A percentile compares a stretch with the other conserved stretches of the same genome.
Evolutionary conservation across 352 stramenopile species (phyloP).

Genomic region (Globisporangium recalcitrans): DNA sequence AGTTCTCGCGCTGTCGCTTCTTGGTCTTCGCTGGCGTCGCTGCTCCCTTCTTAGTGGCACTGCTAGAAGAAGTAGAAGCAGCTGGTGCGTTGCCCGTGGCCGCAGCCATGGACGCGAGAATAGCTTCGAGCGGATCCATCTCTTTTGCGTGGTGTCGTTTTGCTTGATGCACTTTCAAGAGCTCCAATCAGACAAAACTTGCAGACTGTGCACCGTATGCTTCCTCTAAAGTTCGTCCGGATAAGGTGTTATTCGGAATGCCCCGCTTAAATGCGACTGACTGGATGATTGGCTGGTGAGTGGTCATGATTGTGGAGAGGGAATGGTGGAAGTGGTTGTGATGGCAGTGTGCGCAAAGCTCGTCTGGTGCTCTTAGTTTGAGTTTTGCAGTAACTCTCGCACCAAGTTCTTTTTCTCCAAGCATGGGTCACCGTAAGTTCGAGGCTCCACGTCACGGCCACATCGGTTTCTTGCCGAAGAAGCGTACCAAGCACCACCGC

Average conservation of each 20-base stretch:
- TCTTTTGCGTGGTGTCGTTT: neutral
- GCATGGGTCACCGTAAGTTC: slow-evolving; percentile 98
- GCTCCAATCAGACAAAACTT: neutral
- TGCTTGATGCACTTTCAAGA: neutral
- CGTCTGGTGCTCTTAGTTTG: slow-evolving; percentile 33
- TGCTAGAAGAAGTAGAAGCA: neutral
- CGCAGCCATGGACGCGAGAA: slow-evolving; percentile 75
- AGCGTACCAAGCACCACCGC: slow-evolving; percentile 99
- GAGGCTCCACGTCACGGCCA: slow-evolving; percentile 95
- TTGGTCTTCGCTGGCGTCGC: slow-evolving; percentile 14
- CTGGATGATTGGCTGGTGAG: slow-evolving; percentile 14
- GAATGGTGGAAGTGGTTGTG: slow-evolving; percentile 2
- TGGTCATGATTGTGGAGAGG: neutral
- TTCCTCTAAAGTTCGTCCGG: slow-evolving; percentile 13
- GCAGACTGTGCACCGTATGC: neutral
- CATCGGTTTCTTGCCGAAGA: slow-evolving; percentile 99
- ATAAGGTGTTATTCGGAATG: slow-evolving; percentile 4
- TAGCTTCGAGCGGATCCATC: slow-evolving; percentile 62
- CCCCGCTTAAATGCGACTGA: neutral
- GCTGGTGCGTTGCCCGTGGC: slow-evolving; percentile 58
- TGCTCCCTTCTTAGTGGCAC: neutral
- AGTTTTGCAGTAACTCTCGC: slow-evolving; percentile 84
- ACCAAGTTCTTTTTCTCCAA: slow-evolving; percentile 26
- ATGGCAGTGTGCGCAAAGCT: neutral
- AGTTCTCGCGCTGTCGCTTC: slow-evolving; percentile 28